Evolutionary conservation across 2,329 filamentous ascomycete genomes (phyloP).

Genomic region (Orbilia quercus): DNA sequence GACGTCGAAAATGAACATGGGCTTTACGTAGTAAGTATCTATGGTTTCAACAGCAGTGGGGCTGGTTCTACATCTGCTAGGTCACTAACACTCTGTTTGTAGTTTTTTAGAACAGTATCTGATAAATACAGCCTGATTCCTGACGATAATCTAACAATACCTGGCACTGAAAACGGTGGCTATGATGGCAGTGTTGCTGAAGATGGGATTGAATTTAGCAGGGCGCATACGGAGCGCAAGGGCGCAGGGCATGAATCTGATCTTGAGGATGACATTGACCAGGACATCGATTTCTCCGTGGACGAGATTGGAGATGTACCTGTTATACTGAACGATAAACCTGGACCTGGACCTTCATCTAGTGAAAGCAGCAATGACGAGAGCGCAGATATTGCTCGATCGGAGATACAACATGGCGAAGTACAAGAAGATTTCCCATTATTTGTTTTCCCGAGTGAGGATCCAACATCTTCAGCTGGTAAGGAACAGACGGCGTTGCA

Average conservation of each 20-base stretch:
- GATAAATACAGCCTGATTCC: constrained; percentile 90
- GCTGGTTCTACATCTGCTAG: background rate
- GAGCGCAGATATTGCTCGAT: background rate
- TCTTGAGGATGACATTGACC: constrained; percentile 62
- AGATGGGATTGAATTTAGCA: constrained; percentile 23
- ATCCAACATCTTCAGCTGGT: background rate
- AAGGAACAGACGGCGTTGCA: background rate
- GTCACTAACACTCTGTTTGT: background rate
- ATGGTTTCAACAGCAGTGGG: background rate
- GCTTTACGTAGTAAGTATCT: constrained; percentile 73
- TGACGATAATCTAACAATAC: constrained; percentile 94
- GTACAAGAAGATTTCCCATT: constrained; percentile 50
- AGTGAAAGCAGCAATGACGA: constrained; percentile 16
- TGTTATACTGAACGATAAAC: constrained; percentile 30
- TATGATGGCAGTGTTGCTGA: constrained; percentile 40
- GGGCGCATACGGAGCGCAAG: constrained; percentile 59
- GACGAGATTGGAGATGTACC: constrained; percentile 32
- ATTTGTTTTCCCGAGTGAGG: constrained; percentile 37
- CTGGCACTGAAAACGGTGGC: constrained; percentile 65
- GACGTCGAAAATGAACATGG: constrained; percentile 89
- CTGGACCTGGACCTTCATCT: background rate
- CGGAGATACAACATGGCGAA: background rate
- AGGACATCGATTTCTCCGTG: constrained; percentile 61
- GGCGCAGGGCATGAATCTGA: constrained; percentile 30
- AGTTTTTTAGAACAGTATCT: constrained; percentile 94